These are phyloP conservation scores for Magnusiomyces paraingens DNA, from an alignment of 1,139 yeast species.

Conservation along the genomic window DNA sequence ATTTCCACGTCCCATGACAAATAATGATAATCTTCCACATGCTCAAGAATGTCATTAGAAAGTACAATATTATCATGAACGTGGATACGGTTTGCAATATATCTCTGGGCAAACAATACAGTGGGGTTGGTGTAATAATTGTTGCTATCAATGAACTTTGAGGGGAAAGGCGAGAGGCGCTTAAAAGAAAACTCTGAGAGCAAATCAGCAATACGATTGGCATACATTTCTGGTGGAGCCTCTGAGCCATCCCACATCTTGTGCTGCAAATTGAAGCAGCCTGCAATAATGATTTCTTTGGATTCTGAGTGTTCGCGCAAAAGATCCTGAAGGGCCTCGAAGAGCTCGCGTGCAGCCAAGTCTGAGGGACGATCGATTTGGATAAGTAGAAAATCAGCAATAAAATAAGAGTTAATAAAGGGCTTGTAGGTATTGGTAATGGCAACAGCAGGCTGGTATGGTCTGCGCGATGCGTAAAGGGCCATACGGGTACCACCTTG, in stretches of 20 bases:
- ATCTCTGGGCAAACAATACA: background rate
- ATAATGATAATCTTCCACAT: background rate
- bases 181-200: background rate
- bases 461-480: background rate
- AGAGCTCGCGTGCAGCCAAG: background rate
- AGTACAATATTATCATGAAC: background rate
- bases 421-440: background rate
- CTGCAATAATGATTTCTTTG: background rate
- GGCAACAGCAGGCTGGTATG: background rate
- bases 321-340: background rate
- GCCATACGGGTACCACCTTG: slow-evolving; percentile 2
- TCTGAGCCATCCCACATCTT: background rate
- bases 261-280: slow-evolving; percentile 3
- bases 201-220: background rate
- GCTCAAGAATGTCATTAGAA: background rate
- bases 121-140: slow-evolving; percentile 1
- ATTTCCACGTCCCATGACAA: background rate
- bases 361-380: slow-evolving; percentile 4
- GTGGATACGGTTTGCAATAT: background rate
- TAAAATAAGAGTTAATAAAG: background rate
- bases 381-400: background rate
- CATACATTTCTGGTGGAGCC: background rate
- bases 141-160: background rate
- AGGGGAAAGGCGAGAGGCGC: background rate
- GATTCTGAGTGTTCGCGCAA: background rate